Percentiles rank a stretch among this genome's conserved stretches.
Evolutionary conservation across 2,329 filamentous ascomycete genomes (phyloP).

Genomic region (Cucurbitaria berberidis): DNA sequence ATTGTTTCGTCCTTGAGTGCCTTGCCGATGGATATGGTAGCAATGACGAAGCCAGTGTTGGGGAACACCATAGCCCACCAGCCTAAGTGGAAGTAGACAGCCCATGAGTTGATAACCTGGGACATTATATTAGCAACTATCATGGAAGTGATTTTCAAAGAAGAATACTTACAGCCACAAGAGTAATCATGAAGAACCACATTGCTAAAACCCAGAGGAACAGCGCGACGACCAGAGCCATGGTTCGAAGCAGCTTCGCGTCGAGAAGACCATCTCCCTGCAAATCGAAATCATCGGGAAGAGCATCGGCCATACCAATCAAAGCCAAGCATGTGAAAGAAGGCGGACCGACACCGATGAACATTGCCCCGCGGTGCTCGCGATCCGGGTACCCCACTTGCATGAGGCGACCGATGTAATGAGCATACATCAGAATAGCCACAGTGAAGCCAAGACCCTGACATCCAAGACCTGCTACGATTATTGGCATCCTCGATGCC

Average conservation of each 20-base stretch:
- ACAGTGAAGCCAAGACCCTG: conserved; percentile 74
- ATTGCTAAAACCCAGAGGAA: conserved; percentile 69
- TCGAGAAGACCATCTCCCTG: conserved; percentile 57
- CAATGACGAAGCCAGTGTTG: conserved; percentile 52
- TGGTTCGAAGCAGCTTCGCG: conserved; percentile 49
- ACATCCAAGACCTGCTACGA: conserved; percentile 70
- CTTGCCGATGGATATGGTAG: conserved; percentile 51
- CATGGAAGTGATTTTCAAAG: conserved; percentile 25
- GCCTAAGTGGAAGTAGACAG: conserved; percentile 63
- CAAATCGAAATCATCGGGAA: conserved; percentile 56
- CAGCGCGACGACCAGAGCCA: conserved; percentile 59
- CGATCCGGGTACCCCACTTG: conserved; percentile 66
- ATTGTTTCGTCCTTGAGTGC: conserved; percentile 45
- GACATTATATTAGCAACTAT: conserved; percentile 12
- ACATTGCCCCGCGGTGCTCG: conserved; percentile 72
- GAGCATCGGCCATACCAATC: conserved; percentile 68
- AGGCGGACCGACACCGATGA: conserved; percentile 78
- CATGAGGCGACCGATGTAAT: conserved; percentile 76
- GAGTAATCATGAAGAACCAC: conserved; percentile 61
- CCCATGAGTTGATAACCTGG: conserved; percentile 41
- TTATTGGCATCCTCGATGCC: conserved; percentile 64
- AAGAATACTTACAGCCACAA: conserved; percentile 44
- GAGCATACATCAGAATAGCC: conserved; percentile 74
- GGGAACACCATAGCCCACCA: conserved; percentile 66
- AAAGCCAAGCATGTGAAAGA: conserved; percentile 74